Base-by-base conservation (phyloP, 106 monocot genomes). In the Allium fistulosum region DNA sequence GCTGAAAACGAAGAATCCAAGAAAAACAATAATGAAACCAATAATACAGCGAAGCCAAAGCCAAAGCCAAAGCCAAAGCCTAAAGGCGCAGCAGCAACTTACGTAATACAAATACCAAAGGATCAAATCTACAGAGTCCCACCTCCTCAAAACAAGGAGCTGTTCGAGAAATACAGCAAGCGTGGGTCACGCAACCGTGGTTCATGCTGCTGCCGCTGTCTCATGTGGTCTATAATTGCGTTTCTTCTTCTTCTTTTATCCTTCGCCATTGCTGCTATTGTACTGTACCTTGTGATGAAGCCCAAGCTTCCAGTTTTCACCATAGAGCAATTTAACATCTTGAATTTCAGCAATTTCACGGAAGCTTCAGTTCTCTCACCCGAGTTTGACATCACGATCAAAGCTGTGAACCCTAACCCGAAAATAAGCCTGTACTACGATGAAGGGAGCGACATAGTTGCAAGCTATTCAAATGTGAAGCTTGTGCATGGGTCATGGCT, bases 111-210 rank as follows among this genome's bases (percentile, higher is more conserved):
- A 49, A 65, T 93, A 48, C 93, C 93, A 69, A 89, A 82, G 65
- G 93, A 93, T 48, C 83, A 84, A 77, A 74, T 93, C 69, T 86
- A 76, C 79, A 71, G 79, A 51, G 66, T 80, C 46, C 93, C 93
- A 0, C 83, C 93, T 26, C 83, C 86, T 61, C 83, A 81, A 72
- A 93, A 89, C 71, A 85, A 77, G 16, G 65, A 61, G 74, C 80
- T 50, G 68, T 76, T 71, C 76, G 14, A 86, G 28, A 14, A 48
- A 37, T 87, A 87, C 76, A 63, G 76, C 45, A 68, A 70, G 61
- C 82, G 80, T 46, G 71, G 72, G 10, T 12, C 26, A 50, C 48
- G 55, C 17, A 60, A 57, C 62, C 66, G 59, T 6, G 67, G 70
- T 61, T 78, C 77, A 46, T 70, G 53, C 73, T 53, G 69, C 74